Base-by-base conservation (phyloP, 1,284 basidiomycete genomes). In the Rhodotorula sp. region DNA sequence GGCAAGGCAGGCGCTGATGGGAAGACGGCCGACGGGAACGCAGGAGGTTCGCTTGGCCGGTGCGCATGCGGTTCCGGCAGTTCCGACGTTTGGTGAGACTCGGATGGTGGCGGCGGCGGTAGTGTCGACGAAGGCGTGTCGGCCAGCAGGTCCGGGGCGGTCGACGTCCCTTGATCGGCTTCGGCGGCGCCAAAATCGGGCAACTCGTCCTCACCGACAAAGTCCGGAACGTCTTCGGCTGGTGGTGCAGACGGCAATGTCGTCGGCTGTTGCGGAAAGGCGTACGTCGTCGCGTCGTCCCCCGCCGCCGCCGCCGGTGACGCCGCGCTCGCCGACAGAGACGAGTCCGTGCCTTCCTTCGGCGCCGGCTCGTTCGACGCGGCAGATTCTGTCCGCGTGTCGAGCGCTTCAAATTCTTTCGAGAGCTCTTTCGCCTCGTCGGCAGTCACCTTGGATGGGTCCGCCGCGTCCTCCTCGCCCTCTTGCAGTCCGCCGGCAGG, bases 401-500 rank as follows among this genome's bases (percentile, higher is more conserved):
- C 69, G 26, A 77, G 54, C 47, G 67, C 70, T 6, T 65, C 72
- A 2, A 75, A 47, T 48, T 77, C 74, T 20, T 43, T 31, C 18
- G 68, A 52, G 29, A 75, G 73, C 68, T 77, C 73, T 58, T 71
- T 70, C 58, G 58, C 73, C 61, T 77, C 72, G 26, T 67, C 71
- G 26, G 43, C 18, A 3, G 66, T 66, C 57, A 74, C 69, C 16
- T 46, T 54, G 52, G 63, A 64, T 20, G 63, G 61, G 51, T 65
- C 62, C 12, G 58, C 46, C 12, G 58, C 29, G 3, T 60, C 58
- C 18, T 74, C 68, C 12, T 62, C 64, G 6, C 62, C 70, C 5
- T 71, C 48, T 4, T 31, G 54, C 47, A 74, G 60, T 10, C 75
- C 75, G 4, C 73, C 73, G 0, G 80, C 77, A 12, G 80, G 80